These are phyloP conservation scores for Tephrocybe sp. DNA, from an alignment of 768 basidiomycete genomes.

Conservation along the genomic window DNA sequence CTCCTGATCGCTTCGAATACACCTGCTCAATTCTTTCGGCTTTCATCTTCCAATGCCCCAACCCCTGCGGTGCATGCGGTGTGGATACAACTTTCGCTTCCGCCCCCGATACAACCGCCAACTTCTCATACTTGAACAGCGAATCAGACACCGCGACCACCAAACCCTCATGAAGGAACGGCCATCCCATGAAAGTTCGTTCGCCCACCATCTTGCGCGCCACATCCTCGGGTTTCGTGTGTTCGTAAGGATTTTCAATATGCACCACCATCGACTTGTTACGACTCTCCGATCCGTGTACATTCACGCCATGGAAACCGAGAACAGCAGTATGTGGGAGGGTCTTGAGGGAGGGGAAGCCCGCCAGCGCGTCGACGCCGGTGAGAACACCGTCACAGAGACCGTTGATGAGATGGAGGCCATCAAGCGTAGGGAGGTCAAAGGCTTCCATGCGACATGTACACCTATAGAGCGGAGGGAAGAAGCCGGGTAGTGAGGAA, in stretches of 20 bases:
- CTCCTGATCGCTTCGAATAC: conserved; percentile 89
- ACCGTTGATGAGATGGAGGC: conserved; percentile 83
- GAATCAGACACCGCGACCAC: conserved; percentile 87
- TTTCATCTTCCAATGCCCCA: conserved; percentile 77
- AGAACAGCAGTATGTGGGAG: conserved; percentile 76
- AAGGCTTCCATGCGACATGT: conserved; percentile 80
- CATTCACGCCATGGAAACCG: conserved; percentile 87
- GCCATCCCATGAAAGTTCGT: conserved; percentile 85
- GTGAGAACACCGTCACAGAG: conserved; percentile 87
- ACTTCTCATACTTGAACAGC: conserved; percentile 82
- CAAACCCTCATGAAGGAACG: conserved; percentile 90
- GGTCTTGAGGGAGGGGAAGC: conserved; percentile 94
- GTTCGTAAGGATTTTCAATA: conserved; percentile 74
- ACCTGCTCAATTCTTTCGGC: conserved; percentile 78
- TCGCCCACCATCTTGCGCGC: conserved; percentile 76
- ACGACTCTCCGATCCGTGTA: conserved; percentile 86
- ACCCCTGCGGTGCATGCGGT: conserved; percentile 69
- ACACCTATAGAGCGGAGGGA: conserved; percentile 84
- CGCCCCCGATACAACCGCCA: conserved; percentile 49
- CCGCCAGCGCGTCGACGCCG: conserved; percentile 84
- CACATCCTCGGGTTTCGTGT: conserved; percentile 65
- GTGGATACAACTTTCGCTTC: conserved; percentile 61
- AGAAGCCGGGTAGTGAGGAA: conserved; percentile 92
- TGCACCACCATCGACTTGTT: conserved; percentile 95
- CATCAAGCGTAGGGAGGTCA: conserved; percentile 84